phyloP scores from a whole-genome alignment of 106 monocot species.

The Triglochin maritima region DNA sequence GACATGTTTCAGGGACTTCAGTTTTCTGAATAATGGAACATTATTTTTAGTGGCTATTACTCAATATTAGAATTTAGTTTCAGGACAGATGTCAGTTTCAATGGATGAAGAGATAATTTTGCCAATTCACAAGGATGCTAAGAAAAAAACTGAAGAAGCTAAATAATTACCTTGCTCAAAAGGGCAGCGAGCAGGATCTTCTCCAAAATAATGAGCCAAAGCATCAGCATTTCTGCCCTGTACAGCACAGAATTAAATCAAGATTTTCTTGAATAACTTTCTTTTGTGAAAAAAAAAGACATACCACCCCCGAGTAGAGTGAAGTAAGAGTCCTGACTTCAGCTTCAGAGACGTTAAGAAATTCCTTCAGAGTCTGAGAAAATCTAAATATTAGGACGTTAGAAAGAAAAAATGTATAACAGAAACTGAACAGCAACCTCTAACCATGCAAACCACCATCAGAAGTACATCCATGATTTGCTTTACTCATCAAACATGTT shows the following conservation, averaged over 20 bases:
- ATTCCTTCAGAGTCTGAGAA: slow-evolving; percentile 67
- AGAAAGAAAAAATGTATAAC: not conserved
- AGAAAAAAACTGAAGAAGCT: not conserved
- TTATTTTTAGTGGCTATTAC: too few species aligned
- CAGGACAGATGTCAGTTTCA: too few species aligned
- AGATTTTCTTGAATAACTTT: not conserved
- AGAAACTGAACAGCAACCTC: too few species aligned
- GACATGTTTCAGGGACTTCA: too few species aligned
- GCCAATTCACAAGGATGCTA: too few species aligned
- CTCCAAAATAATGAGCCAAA: slow-evolving; percentile 79
- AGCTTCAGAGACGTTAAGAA: slow-evolving; percentile 57
- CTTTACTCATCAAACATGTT: too few species aligned
- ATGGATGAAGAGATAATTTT: too few species aligned
- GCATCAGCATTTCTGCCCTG: slow-evolving; percentile 87
- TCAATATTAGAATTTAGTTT: too few species aligned
- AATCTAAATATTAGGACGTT: not conserved
- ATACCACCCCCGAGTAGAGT: slow-evolving; percentile 68
- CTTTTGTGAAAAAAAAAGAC: not conserved
- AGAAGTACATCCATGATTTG: slow-evolving; percentile 37
- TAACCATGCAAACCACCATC: slow-evolving; percentile 13
- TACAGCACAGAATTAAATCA: not conserved
- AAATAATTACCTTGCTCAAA: slow-evolving; percentile 66
- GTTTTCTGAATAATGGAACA: too few species aligned
- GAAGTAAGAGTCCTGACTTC: slow-evolving; percentile 37
- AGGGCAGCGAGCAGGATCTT: slow-evolving; percentile 29